phyloP scores from a whole-genome alignment of 352 stramenopile genomes.

The Phytophthora pistaciae region DNA sequence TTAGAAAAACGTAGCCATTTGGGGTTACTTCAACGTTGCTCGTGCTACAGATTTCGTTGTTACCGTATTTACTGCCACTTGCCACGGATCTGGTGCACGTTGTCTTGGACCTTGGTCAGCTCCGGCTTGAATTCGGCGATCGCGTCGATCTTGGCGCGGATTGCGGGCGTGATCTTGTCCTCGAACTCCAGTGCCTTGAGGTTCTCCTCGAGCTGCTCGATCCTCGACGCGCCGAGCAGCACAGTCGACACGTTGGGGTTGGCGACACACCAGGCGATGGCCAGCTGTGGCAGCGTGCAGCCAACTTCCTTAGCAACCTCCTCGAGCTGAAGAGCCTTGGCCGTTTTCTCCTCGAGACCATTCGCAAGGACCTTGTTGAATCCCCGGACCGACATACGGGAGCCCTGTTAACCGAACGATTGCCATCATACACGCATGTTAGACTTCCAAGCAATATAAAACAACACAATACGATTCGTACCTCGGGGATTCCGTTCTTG shows the following conservation, averaged over 20 bases:
- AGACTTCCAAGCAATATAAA: background rate
- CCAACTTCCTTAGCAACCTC: constrained; percentile 54
- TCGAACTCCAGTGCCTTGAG: constrained; percentile 53
- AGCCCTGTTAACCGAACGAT: constrained; percentile 43
- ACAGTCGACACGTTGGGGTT: constrained; percentile 70
- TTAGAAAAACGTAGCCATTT: background rate
- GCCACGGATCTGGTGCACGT: constrained; percentile 41
- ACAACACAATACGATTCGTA: background rate
- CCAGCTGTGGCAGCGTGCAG: constrained; percentile 59
- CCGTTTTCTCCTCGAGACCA: constrained; percentile 43
- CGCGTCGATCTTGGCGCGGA: constrained; percentile 62
- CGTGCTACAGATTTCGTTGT: background rate
- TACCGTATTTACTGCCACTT: constrained; percentile 42
- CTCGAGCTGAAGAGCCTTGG: constrained; percentile 42
- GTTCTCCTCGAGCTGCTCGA: constrained; percentile 70
- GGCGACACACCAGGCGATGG: constrained; percentile 64
- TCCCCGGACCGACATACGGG: constrained; percentile 50
- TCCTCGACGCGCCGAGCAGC: constrained; percentile 60
- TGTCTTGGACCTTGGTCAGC: constrained; percentile 38
- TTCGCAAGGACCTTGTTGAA: constrained; percentile 44
- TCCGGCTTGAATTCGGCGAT: constrained; percentile 58
- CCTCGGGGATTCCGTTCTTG: constrained; percentile 51
- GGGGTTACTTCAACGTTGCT: background rate
- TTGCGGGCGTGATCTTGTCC: constrained; percentile 63
- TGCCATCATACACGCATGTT: background rate